Percentiles rank a stretch among this genome's conserved stretches.
phyloP scores from a whole-genome alignment of 202 grass and related monocot species.

The Musa balbisiana region DNA sequence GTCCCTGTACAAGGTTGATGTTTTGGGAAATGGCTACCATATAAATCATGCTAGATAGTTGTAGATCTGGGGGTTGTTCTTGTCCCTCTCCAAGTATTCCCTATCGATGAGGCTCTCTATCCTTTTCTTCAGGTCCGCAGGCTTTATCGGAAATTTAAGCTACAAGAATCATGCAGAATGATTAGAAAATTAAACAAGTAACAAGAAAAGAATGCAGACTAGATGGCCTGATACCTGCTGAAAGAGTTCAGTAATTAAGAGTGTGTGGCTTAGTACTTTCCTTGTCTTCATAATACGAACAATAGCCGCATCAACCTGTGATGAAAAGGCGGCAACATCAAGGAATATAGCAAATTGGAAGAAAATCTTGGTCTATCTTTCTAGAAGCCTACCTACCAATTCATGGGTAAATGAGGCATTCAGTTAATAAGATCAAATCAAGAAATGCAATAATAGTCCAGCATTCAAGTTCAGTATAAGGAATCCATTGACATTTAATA shows the following conservation, averaged over 20 bases:
- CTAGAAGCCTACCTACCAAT: too few relatives aligned
- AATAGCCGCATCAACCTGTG: conserved; percentile 89
- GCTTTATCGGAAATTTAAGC: conserved; percentile 99
- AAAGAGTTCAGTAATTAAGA: conserved; percentile 97
- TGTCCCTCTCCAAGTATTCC: conserved; percentile 95
- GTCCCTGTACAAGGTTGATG: conserved; percentile 9
- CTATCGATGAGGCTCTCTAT: conserved; percentile 97
- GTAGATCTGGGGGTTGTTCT: conserved; percentile 98
- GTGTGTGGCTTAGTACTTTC: conserved; percentile 96
- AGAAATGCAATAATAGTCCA: too few relatives aligned
- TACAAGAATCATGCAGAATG: conserved; percentile 27
- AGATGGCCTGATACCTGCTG: conserved; percentile 56
- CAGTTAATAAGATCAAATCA: too few relatives aligned
- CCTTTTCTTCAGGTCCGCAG: conserved; percentile 97
- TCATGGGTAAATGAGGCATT: too few relatives aligned
- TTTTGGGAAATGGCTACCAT: neutral
- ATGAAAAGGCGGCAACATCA: neutral
- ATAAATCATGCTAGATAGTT: conserved; percentile 75
- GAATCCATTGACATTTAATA: too few relatives aligned
- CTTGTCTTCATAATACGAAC: conserved; percentile 98
- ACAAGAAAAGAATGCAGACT: conserved; percentile 10
- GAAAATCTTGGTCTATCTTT: too few relatives aligned
- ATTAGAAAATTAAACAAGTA: conserved; percentile 1
- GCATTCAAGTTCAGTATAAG: too few relatives aligned
- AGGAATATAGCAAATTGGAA: too few relatives aligned